These are phyloP conservation scores for Sarocladium oryzae DNA, from an alignment of 2,329 filamentous ascomycete genomes.

Conservation along the genomic window DNA sequence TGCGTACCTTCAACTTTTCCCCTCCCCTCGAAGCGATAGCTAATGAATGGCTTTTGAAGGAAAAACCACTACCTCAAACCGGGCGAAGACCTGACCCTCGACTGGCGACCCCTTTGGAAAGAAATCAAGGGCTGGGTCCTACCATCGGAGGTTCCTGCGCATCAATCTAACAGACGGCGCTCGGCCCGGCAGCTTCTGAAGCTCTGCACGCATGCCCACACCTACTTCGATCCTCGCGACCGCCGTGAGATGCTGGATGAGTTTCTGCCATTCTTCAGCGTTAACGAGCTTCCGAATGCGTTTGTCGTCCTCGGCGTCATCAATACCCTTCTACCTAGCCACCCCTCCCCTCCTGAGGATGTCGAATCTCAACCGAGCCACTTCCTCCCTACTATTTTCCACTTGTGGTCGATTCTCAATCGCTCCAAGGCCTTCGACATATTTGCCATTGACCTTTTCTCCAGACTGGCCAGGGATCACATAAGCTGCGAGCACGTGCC, in stretches of 20 bases:
- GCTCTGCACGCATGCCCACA: conserved; percentile 81
- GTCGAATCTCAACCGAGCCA: conserved; percentile 77
- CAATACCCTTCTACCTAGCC: conserved; percentile 82
- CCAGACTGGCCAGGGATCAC: conserved; percentile 78
- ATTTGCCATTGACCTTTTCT: conserved; percentile 84
- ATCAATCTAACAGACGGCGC: conserved; percentile 49
- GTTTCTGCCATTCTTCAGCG: conserved; percentile 81
- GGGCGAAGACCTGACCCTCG: conserved; percentile 79
- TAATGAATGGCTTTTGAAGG: conserved; percentile 35
- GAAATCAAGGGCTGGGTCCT: conserved; percentile 88
- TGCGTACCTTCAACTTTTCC: conserved; percentile 36
- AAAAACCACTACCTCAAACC: conserved; percentile 94
- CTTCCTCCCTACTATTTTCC: conserved; percentile 90
- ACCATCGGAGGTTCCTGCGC: conserved; percentile 70
- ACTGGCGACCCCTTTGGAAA: conserved; percentile 90
- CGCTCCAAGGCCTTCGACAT: conserved; percentile 83
- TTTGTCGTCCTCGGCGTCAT: conserved; percentile 88
- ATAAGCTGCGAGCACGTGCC: conserved; percentile 67
- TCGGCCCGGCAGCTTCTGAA: conserved; percentile 67
- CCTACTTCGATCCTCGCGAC: conserved; percentile 87
- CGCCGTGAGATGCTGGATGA: conserved; percentile 76
- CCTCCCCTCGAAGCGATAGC: background rate
- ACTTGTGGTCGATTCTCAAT: conserved; percentile 90
- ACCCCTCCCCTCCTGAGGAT: conserved; percentile 64
- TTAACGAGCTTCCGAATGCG: conserved; percentile 83